Evolutionary conservation across 257 asterid species (phyloP).

Genomic region (Plantago elongata): DNA sequence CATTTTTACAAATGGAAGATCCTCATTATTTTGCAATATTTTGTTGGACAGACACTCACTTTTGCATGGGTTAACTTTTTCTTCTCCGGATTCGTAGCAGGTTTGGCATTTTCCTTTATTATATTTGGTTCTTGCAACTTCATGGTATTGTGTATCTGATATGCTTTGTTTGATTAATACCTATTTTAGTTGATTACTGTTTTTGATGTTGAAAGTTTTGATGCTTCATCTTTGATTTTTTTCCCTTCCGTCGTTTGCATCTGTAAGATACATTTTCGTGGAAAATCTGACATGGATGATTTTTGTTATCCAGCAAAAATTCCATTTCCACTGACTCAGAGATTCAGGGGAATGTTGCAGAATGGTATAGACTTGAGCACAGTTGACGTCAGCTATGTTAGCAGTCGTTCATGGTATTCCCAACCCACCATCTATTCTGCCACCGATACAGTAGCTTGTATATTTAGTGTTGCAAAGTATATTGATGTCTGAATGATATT

Average conservation of each 20-base stretch:
- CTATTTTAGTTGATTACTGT: neutral
- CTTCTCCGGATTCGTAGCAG: constrained; percentile 99
- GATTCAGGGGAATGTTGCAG: constrained; percentile 94
- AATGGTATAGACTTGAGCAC: constrained; percentile 94
- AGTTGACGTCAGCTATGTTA: constrained; percentile 92
- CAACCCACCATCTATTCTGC: neutral
- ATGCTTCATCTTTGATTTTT: constrained; percentile 9
- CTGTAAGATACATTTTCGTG: neutral
- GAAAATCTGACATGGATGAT: constrained; percentile 20
- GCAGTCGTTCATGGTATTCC: constrained; percentile 90
- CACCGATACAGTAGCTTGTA: constrained; percentile 14
- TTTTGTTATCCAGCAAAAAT: constrained; percentile 64
- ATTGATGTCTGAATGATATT: constrained; percentile 11
- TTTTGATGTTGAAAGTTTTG: constrained; percentile 4
- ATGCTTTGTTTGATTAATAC: neutral
- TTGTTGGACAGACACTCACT: constrained; percentile 73
- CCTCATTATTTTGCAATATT: constrained; percentile 14
- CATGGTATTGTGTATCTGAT: neutral
- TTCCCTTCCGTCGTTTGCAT: constrained; percentile 9
- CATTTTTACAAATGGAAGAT: constrained; percentile 11
- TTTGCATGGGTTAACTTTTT: constrained; percentile 97
- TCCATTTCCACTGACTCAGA: constrained; percentile 89
- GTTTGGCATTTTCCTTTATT: constrained; percentile 29
- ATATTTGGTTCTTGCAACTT: constrained; percentile 4
- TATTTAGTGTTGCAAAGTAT: neutral